Conservation (phyloP, 352 stramenopile genomes). For the Phytopythium boreale region DNA sequence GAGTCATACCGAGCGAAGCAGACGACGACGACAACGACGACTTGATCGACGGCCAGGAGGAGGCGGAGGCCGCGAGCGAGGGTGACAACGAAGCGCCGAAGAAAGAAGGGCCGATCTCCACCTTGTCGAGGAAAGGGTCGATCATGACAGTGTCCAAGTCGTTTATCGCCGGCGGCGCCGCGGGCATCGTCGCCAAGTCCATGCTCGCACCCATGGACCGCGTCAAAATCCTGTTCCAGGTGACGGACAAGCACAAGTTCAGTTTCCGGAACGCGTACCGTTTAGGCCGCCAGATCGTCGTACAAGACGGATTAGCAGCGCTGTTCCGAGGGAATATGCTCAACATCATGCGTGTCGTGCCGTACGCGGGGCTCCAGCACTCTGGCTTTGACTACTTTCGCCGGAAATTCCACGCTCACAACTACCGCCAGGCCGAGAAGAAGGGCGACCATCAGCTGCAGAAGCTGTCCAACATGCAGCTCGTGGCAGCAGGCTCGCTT, state of each 20-base stretch:
- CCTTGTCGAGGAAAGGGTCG: constrained; percentile 28
- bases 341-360: constrained; percentile 78
- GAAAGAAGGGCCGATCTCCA: not conserved
- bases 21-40: constrained; percentile 5
- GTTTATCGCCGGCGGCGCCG: constrained; percentile 69
- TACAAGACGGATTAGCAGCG: constrained; percentile 62
- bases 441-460: constrained; percentile 27
- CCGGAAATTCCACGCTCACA: constrained; percentile 78
- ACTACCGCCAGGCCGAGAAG: constrained; percentile 47
- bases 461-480: constrained; percentile 75
- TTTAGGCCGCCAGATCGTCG: constrained; percentile 64
- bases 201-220: constrained; percentile 70
- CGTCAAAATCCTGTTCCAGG: constrained; percentile 87
- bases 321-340: constrained; percentile 76
- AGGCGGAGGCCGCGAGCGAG: not conserved
- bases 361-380: constrained; percentile 76
- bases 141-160: constrained; percentile 79
- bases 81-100: not conserved
- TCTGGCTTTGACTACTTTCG: constrained; percentile 85
- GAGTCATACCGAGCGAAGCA: not conserved
- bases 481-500: constrained; percentile 69
- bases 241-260: constrained; percentile 68
- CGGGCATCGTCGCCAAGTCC: constrained; percentile 78
- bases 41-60: not conserved
- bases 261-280: constrained; percentile 67